A percentile compares a stretch with the other conserved stretches of the same genome.
Evolutionary conservation across 1,284 basidiomycete genomes (phyloP).

Genomic region (Moesziomyces antarcticus): DNA sequence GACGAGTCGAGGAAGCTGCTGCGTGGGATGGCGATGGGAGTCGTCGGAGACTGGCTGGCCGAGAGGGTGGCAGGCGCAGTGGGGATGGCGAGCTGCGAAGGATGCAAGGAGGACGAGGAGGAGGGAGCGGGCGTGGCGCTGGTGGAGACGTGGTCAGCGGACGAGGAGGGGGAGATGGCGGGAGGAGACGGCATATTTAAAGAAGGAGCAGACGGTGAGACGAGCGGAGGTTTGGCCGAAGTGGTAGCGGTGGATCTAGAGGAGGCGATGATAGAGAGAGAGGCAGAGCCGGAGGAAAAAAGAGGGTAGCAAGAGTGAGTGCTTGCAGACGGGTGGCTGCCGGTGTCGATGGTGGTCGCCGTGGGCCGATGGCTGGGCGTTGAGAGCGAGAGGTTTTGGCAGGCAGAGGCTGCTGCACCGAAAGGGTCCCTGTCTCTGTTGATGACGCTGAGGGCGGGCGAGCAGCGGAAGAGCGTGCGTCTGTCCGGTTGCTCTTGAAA

Average conservation of each 20-base stretch:
- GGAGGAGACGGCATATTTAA: slow-evolving; percentile 19
- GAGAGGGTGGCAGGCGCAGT: neutral
- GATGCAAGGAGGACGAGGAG: slow-evolving; percentile 7
- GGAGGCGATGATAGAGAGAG: neutral
- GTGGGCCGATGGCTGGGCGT: neutral
- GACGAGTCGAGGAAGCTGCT: slow-evolving; percentile 5
- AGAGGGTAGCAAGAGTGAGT: neutral
- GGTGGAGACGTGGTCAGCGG: slow-evolving; percentile 4
- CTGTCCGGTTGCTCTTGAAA: no score
- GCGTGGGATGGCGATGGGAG: slow-evolving; percentile 7
- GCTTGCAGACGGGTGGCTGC: neutral
- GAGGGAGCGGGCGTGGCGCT: neutral
- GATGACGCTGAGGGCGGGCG: neutral
- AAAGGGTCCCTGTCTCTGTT: neutral
- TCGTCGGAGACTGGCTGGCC: slow-evolving; percentile 24
- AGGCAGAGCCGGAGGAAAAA: neutral
- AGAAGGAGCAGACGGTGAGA: neutral
- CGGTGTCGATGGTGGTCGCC: neutral
- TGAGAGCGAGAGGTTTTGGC: neutral
- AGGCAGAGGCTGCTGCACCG: neutral
- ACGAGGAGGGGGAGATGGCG: slow-evolving; percentile 3
- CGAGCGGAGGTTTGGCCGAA: neutral
- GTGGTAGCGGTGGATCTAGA: neutral
- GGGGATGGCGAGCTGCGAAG: slow-evolving; percentile 24
- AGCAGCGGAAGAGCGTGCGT: no score